A percentile compares a stretch with the other conserved stretches of the same genome.
Conservation (phyloP, 495 filamentous ascomycete genomes). For the Acidiella bohemica region DNA sequence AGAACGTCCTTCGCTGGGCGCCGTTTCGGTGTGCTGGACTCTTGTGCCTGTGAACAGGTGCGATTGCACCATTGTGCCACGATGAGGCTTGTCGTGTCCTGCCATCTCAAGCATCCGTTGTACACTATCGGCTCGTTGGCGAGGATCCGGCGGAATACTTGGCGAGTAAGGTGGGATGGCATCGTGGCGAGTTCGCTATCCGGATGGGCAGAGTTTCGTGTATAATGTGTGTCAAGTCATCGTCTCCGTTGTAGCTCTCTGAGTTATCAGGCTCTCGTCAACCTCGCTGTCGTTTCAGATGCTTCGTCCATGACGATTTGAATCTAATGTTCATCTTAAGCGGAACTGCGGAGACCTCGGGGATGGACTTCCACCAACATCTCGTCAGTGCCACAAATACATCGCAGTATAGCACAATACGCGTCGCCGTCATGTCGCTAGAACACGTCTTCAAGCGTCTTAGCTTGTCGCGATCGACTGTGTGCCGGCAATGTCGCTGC, state of each 20-base stretch:
- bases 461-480: background rate
- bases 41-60: no score
- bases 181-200: slow-evolving; percentile 40
- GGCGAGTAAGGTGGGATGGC: slow-evolving; percentile 70
- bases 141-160: slow-evolving; percentile 57
- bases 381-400: no score
- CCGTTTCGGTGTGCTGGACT: slow-evolving; percentile 14
- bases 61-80: no score
- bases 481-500: slow-evolving; percentile 15
- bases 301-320: no score
- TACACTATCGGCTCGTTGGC: slow-evolving; percentile 44
- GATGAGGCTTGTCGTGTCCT: slow-evolving; percentile 7
- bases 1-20: slow-evolving; percentile 38
- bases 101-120: slow-evolving; percentile 32
- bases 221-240: no score
- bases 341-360: no score
- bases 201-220: no score
- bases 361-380: no score
- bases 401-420: background rate
- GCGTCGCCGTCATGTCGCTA: slow-evolving; percentile 12
- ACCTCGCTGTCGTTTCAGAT: no score
- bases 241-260: no score
- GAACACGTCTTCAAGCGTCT: slow-evolving; percentile 9
- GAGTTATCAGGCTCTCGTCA: no score
- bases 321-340: background rate